Conservation (phyloP, 495 filamentous ascomycete species). For the Chaetomium tenue region DNA sequence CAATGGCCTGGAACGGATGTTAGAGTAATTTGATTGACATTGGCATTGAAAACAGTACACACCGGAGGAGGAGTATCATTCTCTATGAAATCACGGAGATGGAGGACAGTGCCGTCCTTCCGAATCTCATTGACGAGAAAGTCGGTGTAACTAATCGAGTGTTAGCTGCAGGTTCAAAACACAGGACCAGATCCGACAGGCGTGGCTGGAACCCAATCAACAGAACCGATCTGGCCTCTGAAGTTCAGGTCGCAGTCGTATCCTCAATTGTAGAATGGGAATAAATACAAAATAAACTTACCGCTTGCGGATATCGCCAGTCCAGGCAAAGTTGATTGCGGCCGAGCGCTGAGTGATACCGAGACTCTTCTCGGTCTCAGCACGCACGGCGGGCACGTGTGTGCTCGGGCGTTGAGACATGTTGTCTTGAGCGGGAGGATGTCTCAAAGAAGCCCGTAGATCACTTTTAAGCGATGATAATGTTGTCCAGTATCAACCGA, state of each 20-base stretch:
- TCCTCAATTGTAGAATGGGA: background rate
- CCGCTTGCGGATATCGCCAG: slow-evolving; percentile 43
- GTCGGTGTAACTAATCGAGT: slow-evolving; percentile 74
- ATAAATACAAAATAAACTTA: slow-evolving; percentile 17
- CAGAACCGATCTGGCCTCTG: background rate
- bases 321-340: slow-evolving; percentile 37
- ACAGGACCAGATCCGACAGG: background rate
- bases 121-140: slow-evolving; percentile 93
- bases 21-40: background rate
- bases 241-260: background rate
- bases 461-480: background rate
- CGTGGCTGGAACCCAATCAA: background rate
- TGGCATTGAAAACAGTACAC: background rate
- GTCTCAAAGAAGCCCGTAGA: slow-evolving; percentile 9
- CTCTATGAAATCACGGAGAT: slow-evolving; percentile 60
- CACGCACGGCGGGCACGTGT: slow-evolving; percentile 38
- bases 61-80: slow-evolving; percentile 36
- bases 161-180: slow-evolving; percentile 6
- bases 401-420: slow-evolving; percentile 32
- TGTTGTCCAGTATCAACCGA: slow-evolving; percentile 1
- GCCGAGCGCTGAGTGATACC: slow-evolving; percentile 40
- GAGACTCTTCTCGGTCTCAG: slow-evolving; percentile 37
- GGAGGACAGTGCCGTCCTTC: slow-evolving; percentile 72
- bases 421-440: slow-evolving; percentile 19
- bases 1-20: background rate